Evolutionary conservation across 108 stramenopile species (phyloP).

Genomic region (Licmophora abbreviata): DNA sequence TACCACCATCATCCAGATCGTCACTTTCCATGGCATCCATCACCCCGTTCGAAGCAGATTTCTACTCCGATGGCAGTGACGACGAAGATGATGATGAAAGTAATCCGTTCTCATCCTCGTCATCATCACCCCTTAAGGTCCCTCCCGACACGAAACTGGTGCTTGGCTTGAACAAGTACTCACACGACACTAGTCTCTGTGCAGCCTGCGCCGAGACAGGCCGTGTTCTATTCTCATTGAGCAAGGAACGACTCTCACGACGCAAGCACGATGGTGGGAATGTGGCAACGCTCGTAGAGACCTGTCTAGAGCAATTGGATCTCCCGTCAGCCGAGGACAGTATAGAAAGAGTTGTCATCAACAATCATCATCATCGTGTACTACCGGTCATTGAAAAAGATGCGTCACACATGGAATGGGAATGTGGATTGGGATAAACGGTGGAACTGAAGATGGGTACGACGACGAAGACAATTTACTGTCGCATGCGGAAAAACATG

Average conservation of each 20-base stretch:
- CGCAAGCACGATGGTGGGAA: conserved; percentile 89
- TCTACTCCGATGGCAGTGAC: too few relatives aligned
- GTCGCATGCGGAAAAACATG: conserved; percentile 23
- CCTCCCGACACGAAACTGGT: conserved; percentile 59
- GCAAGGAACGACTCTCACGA: conserved; percentile 86
- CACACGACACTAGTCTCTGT: conserved; percentile 84
- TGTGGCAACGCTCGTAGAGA: conserved; percentile 64
- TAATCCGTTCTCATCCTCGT: conserved; percentile 30
- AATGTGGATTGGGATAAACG: conserved; percentile 68
- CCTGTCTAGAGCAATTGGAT: conserved; percentile 71
- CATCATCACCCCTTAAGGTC: conserved; percentile 28
- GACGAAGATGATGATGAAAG: conserved; percentile 25
- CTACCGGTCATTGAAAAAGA: conserved; percentile 60
- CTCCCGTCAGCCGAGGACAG: conserved; percentile 64
- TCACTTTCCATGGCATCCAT: too few relatives aligned
- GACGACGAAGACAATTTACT: conserved; percentile 64
- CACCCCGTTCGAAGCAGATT: conserved; percentile 75
- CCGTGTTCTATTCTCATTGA: conserved; percentile 71
- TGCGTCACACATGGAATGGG: conserved; percentile 65
- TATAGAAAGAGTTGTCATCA: conserved; percentile 77
- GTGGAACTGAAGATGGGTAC: conserved; percentile 56
- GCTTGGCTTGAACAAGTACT: conserved; percentile 90
- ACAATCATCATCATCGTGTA: conserved; percentile 93
- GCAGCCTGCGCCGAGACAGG: conserved; percentile 72
- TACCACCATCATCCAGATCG: too few relatives aligned